phyloP scores from a whole-genome alignment of 2,329 filamentous ascomycete species.

The Penicillium polonicum region DNA sequence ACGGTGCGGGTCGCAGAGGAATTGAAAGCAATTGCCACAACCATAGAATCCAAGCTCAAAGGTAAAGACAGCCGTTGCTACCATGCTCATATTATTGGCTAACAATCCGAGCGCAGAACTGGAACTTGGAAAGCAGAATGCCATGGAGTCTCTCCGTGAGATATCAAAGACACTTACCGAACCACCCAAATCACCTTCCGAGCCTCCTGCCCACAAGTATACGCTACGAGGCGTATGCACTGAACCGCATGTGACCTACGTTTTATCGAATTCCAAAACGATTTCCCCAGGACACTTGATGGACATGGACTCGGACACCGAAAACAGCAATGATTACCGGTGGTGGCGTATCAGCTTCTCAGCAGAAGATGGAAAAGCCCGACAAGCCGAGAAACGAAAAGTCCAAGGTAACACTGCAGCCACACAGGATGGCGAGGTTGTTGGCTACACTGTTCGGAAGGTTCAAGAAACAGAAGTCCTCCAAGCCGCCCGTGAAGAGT shows the following conservation, averaged over 20 bases:
- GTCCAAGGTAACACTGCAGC: conserved; percentile 17
- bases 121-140: conserved; percentile 43
- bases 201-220: conserved; percentile 50
- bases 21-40: conserved; percentile 37
- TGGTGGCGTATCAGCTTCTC: conserved; percentile 59
- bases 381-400: conserved; percentile 29
- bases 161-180: conserved; percentile 50
- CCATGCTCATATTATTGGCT: conserved; percentile 5
- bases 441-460: conserved; percentile 42
- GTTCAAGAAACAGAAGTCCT: conserved; percentile 56
- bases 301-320: conserved; percentile 30
- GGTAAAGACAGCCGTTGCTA: conserved; percentile 24
- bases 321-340: conserved; percentile 41
- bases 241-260: conserved; percentile 56
- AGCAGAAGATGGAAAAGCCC: conserved; percentile 41
- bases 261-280: conserved; percentile 45
- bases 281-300: conserved; percentile 27
- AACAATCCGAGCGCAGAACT: conserved; percentile 36
- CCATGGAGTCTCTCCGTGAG: conserved; percentile 42
- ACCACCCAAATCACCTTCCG: conserved; percentile 40
- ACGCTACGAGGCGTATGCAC: conserved; percentile 60
- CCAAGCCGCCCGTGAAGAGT: conserved; percentile 53
- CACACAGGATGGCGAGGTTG: conserved; percentile 33
- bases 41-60: conserved; percentile 44
- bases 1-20: conserved; percentile 35